Conservation (phyloP, 129 eudicot species). For the Escallonia herrerae region DNA sequence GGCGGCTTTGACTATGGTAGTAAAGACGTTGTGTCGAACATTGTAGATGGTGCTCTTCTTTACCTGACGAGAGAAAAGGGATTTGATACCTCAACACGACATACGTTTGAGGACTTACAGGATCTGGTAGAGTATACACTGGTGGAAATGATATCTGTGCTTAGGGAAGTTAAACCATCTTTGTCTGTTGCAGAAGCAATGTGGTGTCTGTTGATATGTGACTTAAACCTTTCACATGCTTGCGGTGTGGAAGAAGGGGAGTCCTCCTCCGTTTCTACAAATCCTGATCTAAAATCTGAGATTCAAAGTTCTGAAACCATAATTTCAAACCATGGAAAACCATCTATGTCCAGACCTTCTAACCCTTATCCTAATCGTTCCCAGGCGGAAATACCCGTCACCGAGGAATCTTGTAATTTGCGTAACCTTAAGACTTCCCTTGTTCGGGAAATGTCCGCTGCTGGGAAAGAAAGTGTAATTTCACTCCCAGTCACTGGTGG, state of each 20-base stretch:
- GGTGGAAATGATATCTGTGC: constrained; percentile 56
- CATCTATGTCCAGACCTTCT: constrained; percentile 2
- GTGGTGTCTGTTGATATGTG: constrained; percentile 57
- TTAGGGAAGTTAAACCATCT: constrained; percentile 45
- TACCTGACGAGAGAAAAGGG: constrained; percentile 22
- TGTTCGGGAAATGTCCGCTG: background rate
- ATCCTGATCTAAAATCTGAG: constrained; percentile 13
- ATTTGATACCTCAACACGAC: constrained; percentile 9
- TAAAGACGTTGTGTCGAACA: constrained; percentile 42
- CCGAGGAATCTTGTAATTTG: constrained; percentile 6
- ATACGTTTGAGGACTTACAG: constrained; percentile 28
- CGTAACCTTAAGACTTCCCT: background rate
- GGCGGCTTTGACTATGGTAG: constrained; percentile 36
- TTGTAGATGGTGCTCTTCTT: constrained; percentile 41
- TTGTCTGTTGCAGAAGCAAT: constrained; percentile 52
- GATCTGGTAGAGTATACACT: constrained; percentile 42
- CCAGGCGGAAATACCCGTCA: constrained; percentile 11
- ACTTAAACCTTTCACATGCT: constrained; percentile 33
- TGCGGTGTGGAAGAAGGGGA: constrained; percentile 25
- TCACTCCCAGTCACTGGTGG: background rate
- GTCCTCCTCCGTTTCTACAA: constrained; percentile 11
- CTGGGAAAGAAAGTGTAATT: too few species aligned
- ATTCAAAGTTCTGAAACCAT: constrained; percentile 7
- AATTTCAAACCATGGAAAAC: constrained; percentile 8
- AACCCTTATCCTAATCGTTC: constrained; percentile 4